Base-by-base conservation (phyloP, 208 protist species). In the Leishmania aethiopica region DNA sequence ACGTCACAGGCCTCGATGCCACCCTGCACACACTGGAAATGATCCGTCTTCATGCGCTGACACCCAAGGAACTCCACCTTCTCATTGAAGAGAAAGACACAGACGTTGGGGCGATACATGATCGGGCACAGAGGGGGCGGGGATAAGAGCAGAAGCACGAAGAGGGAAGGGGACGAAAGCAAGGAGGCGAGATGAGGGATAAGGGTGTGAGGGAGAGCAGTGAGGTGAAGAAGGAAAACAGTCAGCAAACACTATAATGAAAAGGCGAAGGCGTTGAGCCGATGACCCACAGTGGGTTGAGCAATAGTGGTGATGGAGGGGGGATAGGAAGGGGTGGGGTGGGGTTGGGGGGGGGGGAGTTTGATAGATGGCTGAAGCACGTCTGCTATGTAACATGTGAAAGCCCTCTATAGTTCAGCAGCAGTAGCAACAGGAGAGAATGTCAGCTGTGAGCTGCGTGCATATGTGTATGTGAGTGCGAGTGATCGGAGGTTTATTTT, bases 71-170 rank as follows among this genome's bases (percentile, higher is more conserved):
- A 92, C 67, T 90, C 74, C 28, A 81, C 82, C 25, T 86, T 82
- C 82, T 95, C 91, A 67, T 97, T 95, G 75, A 95, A 95, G 67
- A 97, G 83, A 47, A 93, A 89, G 37, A 78, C 88, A 78, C 92
- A 95, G 0, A 97, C 94, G 87, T 97, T 97, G n/a, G 64, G 81
- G 28, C 94, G 84, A 80, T 95, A 97, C 93, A 97, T 96, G 57
- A 17, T 1, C 13, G 28, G 19, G 10, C 55, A 66, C 1, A 35
- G 57, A 49, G 55, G 28, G 15, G 49, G 19, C 25, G 17, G 8
- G 22, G 72, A 35, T 32, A 6, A 49, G 28, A 28, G 42, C 7
- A 32, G 11, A 59, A 15, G 11, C 1, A 59, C n/a, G 35, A n/a
- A 47, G 8, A 22, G 3, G 51, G 1, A 59, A 7, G 28, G 10